phyloP scores from a whole-genome alignment of 108 stramenopile species.

The Cyclotella cryptica region DNA sequence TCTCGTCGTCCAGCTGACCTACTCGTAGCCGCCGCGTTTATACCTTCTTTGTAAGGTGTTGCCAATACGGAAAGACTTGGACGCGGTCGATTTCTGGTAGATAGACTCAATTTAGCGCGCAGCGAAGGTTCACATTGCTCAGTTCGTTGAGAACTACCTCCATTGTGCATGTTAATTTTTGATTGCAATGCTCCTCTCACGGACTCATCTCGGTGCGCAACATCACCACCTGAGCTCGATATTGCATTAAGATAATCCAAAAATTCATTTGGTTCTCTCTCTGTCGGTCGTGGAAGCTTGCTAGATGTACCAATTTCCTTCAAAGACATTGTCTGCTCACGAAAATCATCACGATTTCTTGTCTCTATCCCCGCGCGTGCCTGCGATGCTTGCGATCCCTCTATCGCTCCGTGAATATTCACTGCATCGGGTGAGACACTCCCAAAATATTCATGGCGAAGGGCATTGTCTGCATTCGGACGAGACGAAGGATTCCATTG shows the following conservation, averaged over 20 bases:
- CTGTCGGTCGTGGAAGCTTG: neutral
- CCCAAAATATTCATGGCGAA: slow-evolving; percentile 77
- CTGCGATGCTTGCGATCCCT: no score
- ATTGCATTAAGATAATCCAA: slow-evolving; percentile 31
- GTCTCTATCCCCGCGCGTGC: no score
- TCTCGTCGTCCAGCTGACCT: neutral
- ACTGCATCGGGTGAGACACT: neutral
- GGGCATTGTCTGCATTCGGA: slow-evolving; percentile 67
- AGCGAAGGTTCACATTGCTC: neutral
- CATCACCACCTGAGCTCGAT: neutral
- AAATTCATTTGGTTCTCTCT: slow-evolving; percentile 16
- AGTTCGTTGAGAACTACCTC: neutral
- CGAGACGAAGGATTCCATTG: slow-evolving; percentile 78
- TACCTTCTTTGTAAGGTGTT: neutral
- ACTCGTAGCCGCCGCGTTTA: neutral
- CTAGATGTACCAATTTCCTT: neutral
- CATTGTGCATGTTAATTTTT: neutral
- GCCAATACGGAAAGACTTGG: slow-evolving; percentile 2
- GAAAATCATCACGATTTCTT: no score
- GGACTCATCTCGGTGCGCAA: neutral
- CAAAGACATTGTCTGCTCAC: no score
- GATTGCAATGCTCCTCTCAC: no score
- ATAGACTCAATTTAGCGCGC: neutral
- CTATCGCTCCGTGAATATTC: no score
- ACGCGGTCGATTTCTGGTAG: slow-evolving; percentile 10